Percentiles rank a stretch among this genome's conserved stretches.
Conservation (phyloP, 2,329 filamentous ascomycete species). For the Epichloe hybrida region DNA sequence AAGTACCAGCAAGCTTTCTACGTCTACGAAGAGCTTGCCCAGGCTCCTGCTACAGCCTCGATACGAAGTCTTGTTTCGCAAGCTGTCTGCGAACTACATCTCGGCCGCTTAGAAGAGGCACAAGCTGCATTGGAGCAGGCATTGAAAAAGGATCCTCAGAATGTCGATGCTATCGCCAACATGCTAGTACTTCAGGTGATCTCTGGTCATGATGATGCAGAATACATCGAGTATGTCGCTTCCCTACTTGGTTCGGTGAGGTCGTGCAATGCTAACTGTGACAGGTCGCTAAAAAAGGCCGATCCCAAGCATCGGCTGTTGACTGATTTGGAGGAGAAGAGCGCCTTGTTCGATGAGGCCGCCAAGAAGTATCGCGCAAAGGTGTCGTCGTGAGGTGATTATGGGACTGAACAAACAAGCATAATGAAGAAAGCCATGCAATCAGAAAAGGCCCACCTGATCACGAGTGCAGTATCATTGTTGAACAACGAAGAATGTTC, state of each 20-base stretch:
- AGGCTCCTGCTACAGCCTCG: constrained; percentile 68
- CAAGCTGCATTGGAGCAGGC: constrained; percentile 77
- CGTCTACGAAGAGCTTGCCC: constrained; percentile 91
- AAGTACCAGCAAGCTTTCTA: constrained; percentile 96
- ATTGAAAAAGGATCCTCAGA: constrained; percentile 55
- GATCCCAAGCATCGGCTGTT: constrained; percentile 60
- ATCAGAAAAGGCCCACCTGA: not conserved
- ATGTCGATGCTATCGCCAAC: constrained; percentile 70
- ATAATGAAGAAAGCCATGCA: constrained; percentile 13
- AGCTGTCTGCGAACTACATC: constrained; percentile 80
- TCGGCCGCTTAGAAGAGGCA: constrained; percentile 78
- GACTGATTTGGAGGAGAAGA: constrained; percentile 70
- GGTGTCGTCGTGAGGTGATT: constrained; percentile 38
- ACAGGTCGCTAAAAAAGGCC: constrained; percentile 40
- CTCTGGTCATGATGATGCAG: constrained; percentile 54
- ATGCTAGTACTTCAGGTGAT: constrained; percentile 66
- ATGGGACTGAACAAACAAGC: constrained; percentile 12
- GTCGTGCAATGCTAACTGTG: constrained; percentile 11
- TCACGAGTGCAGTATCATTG: not conserved
- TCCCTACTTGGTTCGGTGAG: not conserved
- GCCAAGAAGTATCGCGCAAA: constrained; percentile 79
- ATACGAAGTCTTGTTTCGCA: constrained; percentile 69
- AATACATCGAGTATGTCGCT: constrained; percentile 47
- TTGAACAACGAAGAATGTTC: too few relatives aligned
- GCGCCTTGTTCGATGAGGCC: constrained; percentile 72